Conservation (phyloP, 139 green algal genomes). For the Chlamydomonas schloesseri region DNA sequence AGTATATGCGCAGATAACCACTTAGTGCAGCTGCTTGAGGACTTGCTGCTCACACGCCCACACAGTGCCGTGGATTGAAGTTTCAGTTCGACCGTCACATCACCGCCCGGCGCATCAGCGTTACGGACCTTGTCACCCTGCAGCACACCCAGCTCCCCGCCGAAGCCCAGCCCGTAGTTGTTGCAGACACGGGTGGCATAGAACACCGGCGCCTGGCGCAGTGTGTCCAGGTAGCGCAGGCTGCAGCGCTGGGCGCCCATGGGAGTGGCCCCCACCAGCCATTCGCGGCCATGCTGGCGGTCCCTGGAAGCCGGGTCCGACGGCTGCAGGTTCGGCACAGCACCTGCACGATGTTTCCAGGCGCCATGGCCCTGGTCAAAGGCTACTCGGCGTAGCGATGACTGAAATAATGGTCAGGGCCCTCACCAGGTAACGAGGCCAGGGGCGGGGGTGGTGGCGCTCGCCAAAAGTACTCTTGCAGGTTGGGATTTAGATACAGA, state of each 20-base stretch:
- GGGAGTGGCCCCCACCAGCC: background rate
- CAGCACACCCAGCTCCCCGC: conserved; percentile 11
- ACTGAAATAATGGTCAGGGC: no score
- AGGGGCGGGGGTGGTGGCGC: background rate
- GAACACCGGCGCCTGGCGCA: background rate
- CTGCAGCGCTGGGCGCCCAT: background rate
- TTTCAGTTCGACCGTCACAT: no score
- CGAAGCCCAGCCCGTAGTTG: conserved; percentile 31
- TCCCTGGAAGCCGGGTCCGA: background rate
- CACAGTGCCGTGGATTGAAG: no score
- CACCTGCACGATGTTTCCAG: background rate
- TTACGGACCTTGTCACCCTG: background rate
- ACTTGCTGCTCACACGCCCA: no score
- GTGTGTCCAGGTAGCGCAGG: conserved; percentile 37
- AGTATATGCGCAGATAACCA: no score
- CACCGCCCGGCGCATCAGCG: no score
- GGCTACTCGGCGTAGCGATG: no score
- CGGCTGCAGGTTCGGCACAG: background rate
- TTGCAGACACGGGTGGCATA: background rate
- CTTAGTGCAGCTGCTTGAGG: no score
- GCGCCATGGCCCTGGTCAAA: no score
- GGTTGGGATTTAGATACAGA: conserved; percentile 19
- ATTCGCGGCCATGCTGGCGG: background rate
- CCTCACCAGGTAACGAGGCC: conserved; percentile 11
- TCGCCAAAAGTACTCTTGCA: background rate